phyloP scores from a whole-genome alignment of 202 grass and related monocot genomes.

The Panicum virgatum region DNA sequence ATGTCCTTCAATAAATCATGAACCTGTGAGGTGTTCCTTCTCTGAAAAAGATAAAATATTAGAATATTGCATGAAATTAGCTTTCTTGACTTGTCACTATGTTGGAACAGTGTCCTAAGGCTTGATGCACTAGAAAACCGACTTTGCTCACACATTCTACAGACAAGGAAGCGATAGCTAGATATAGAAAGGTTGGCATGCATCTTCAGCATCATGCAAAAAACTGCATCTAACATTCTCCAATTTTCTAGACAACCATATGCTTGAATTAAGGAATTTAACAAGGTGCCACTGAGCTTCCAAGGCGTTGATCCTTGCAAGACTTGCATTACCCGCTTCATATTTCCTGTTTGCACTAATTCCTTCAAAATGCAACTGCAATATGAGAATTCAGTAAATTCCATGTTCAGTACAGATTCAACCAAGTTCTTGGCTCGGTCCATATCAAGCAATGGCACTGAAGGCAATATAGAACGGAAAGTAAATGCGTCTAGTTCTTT shows the following conservation, averaged over 20 bases:
- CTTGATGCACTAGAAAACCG: slow-evolving; percentile 50
- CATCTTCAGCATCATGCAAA: slow-evolving; percentile 73
- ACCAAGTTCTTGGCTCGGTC: slow-evolving; percentile 57
- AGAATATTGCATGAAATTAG: slow-evolving; percentile 74
- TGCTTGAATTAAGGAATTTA: slow-evolving; percentile 67
- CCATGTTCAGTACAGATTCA: slow-evolving; percentile 37
- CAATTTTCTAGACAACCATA: slow-evolving; percentile 60
- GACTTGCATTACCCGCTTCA: slow-evolving; percentile 39
- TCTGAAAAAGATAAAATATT: slow-evolving; percentile 73
- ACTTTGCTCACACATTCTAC: slow-evolving; percentile 57
- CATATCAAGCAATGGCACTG: slow-evolving; percentile 50
- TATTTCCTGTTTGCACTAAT: slow-evolving; percentile 57
- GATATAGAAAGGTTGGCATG: slow-evolving; percentile 59
- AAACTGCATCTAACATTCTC: slow-evolving; percentile 55
- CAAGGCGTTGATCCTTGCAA: slow-evolving; percentile 49
- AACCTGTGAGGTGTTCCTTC: slow-evolving; percentile 55
- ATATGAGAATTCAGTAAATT: slow-evolving; percentile 36
- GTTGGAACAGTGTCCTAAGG: slow-evolving; percentile 55
- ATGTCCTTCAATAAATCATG: slow-evolving; percentile 66
- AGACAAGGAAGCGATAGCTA: slow-evolving; percentile 66
- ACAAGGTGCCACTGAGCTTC: slow-evolving; percentile 44
- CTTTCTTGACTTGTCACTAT: slow-evolving; percentile 46
- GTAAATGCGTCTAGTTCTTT: slow-evolving; percentile 23
- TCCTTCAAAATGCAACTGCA: slow-evolving; percentile 44
- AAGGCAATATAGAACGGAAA: slow-evolving; percentile 39